phyloP scores from a whole-genome alignment of 140 eudicot species.

The Senecio squalidus region DNA sequence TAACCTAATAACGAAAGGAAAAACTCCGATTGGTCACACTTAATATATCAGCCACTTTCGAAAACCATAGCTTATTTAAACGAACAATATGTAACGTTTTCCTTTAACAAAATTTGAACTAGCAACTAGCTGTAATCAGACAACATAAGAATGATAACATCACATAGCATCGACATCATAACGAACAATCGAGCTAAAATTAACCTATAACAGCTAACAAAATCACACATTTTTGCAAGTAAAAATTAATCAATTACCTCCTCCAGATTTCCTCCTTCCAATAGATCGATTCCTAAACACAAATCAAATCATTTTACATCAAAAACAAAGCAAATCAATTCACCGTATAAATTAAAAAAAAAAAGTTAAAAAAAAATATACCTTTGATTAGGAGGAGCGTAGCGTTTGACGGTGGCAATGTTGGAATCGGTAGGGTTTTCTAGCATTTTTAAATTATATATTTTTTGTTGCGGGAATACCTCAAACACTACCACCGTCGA shows the following conservation, averaged over 20 bases:
- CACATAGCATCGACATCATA: no score
- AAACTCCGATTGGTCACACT: no score
- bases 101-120: no score
- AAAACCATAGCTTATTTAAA: no score
- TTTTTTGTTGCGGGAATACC: background rate
- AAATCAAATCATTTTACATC: background rate
- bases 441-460: slow-evolving; percentile 30
- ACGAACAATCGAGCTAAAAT: no score
- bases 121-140: no score
- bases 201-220: background rate
- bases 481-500: slow-evolving; percentile 26
- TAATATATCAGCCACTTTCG: no score
- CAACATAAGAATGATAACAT: no score
- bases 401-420: slow-evolving; percentile 61
- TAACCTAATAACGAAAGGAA: no score
- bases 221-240: background rate
- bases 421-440: slow-evolving; percentile 64
- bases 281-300: slow-evolving; percentile 47
- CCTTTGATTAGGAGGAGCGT: slow-evolving; percentile 81
- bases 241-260: slow-evolving; percentile 38
- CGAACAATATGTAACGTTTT: no score
- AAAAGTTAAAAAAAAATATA: background rate
- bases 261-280: slow-evolving; percentile 82
- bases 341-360: background rate
- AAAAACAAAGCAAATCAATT: slow-evolving; percentile 9